Percentiles rank a stretch among this genome's conserved stretches.
Evolutionary conservation across 257 asterid species (phyloP).

Genomic region (Euphrasia confusa): DNA sequence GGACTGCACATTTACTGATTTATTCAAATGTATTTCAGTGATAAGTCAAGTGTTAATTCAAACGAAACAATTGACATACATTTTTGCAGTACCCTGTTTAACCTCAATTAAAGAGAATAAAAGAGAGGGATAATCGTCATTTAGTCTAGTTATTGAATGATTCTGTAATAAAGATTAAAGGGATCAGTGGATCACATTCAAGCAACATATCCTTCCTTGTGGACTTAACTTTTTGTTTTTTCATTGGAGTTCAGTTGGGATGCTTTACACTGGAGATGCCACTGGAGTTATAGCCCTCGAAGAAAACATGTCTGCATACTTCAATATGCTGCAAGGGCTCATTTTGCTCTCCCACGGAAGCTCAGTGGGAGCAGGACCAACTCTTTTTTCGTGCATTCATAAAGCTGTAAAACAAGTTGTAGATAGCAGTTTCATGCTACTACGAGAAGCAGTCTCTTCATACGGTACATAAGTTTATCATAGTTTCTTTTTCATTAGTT

Average conservation of each 20-base stretch:
- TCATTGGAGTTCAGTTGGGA: constrained; percentile 59
- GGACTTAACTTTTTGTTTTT: background rate
- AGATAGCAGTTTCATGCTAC: constrained; percentile 67
- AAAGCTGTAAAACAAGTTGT: constrained; percentile 63
- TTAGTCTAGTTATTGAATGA: no score
- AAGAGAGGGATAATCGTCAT: no score
- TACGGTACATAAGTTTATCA: constrained; percentile 40
- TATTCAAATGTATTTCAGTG: no score
- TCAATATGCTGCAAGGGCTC: constrained; percentile 78
- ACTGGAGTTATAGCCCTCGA: constrained; percentile 68
- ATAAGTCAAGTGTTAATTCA: no score
- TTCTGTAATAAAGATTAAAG: background rate
- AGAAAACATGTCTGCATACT: constrained; percentile 76
- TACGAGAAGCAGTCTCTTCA: constrained; percentile 73
- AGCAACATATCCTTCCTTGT: background rate
- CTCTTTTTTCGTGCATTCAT: constrained; percentile 67
- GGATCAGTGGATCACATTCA: background rate
- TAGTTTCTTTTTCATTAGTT: background rate
- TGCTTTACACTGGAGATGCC: constrained; percentile 78
- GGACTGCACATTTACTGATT: no score
- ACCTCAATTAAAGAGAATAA: no score
- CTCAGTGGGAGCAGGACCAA: constrained; percentile 74
- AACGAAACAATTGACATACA: no score
- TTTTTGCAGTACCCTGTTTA: no score
- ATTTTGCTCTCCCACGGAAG: constrained; percentile 72